Evolutionary conservation across 495 filamentous ascomycete species (phyloP).

Genomic region (Oidiodendron maius): DNA sequence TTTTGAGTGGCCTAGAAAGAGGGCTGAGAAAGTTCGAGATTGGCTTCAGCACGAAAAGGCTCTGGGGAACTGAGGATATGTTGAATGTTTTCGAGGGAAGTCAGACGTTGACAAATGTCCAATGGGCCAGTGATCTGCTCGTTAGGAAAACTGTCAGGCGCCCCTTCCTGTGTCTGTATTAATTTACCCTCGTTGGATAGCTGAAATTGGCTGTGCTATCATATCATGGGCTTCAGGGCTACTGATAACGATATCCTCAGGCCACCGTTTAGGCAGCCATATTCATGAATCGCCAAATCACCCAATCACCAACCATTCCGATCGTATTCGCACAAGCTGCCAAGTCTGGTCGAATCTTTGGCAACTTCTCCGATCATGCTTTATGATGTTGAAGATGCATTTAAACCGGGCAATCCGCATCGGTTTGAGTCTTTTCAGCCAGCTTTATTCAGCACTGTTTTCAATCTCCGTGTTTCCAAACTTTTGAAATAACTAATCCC

Average conservation of each 20-base stretch:
- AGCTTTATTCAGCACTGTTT: slow-evolving; percentile 6
- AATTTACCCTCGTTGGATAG: too few species aligned
- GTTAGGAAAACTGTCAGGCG: too few species aligned
- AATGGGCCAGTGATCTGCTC: too few species aligned
- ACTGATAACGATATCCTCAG: too few species aligned
- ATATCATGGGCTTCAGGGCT: too few species aligned
- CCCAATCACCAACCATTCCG: slow-evolving; percentile 6
- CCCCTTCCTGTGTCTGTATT: too few species aligned
- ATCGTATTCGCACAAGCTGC: slow-evolving; percentile 6
- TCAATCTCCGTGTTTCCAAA: slow-evolving; percentile 4
- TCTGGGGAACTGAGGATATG: slow-evolving; percentile 4
- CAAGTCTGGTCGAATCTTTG: background rate
- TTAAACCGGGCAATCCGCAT: slow-evolving; percentile 5
- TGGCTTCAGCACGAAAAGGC: slow-evolving; percentile 5
- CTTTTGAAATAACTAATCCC: slow-evolving; percentile 5
- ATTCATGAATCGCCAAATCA: slow-evolving; percentile 8
- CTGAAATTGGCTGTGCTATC: too few species aligned
- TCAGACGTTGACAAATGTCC: slow-evolving; percentile 6
- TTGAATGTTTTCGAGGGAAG: slow-evolving; percentile 3
- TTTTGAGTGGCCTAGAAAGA: slow-evolving; percentile 32
- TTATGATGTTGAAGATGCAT: slow-evolving; percentile 6
- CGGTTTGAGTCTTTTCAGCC: slow-evolving; percentile 5
- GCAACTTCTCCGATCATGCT: slow-evolving; percentile 6
- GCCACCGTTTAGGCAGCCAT: too few species aligned
- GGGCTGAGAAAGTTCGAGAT: slow-evolving; percentile 7